These are phyloP conservation scores for Oryza officinalis DNA, from an alignment of 176 grass and related monocot genomes.

Conservation along the genomic window DNA sequence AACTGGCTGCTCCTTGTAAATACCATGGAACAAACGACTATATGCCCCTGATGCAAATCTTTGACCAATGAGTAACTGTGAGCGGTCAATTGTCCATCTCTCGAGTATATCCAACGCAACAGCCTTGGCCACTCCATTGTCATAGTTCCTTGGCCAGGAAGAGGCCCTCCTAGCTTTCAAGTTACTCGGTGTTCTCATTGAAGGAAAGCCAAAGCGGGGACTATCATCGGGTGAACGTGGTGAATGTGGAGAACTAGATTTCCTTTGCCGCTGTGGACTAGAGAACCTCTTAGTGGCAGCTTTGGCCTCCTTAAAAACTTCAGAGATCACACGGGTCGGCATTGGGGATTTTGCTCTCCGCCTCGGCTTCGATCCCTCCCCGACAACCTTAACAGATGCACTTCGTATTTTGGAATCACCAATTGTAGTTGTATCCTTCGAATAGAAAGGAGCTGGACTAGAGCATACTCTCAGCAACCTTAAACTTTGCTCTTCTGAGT, in stretches of 20 bases:
- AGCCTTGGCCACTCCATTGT: conserved; percentile 44
- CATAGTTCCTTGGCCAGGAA: conserved; percentile 58
- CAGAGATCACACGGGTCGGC: conserved; percentile 58
- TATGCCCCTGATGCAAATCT: conserved; percentile 83
- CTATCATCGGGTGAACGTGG: conserved; percentile 32
- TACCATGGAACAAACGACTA: conserved; percentile 82
- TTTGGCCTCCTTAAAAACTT: conserved; percentile 79
- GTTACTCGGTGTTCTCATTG: conserved; percentile 19
- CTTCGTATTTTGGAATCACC: conserved; percentile 1
- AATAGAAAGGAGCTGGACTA: conserved; percentile 47
- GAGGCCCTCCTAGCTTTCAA: conserved; percentile 36
- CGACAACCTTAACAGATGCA: not conserved
- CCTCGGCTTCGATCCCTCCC: conserved; percentile 44
- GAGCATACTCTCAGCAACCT: conserved; percentile 50
- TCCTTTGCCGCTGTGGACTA: conserved; percentile 71
- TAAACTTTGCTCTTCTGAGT: conserved; percentile 57
- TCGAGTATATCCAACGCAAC: conserved; percentile 62
- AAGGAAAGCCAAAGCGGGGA: conserved; percentile 34
- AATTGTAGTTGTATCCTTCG: not conserved
- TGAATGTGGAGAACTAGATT: conserved; percentile 33
- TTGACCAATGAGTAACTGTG: conserved; percentile 69
- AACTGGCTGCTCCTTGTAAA: conserved; percentile 75
- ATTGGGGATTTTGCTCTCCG: conserved; percentile 63
- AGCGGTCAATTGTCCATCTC: conserved; percentile 71
- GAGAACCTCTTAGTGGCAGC: conserved; percentile 76